Evolutionary conservation across 2,329 filamentous ascomycete genomes (phyloP).

Genomic region (Corynespora cassiicola): DNA sequence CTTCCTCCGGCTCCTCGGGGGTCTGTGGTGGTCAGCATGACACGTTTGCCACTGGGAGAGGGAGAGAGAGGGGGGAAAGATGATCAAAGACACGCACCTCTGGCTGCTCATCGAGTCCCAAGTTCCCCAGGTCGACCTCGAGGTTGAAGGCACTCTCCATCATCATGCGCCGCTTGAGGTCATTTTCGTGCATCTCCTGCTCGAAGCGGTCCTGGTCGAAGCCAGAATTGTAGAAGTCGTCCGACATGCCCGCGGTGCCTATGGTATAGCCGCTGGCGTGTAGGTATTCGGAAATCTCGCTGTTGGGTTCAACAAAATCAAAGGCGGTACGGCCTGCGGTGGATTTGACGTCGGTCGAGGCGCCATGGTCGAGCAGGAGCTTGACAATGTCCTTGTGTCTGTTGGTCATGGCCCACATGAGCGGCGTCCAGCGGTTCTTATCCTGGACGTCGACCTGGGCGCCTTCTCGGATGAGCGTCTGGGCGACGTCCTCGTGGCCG

Average conservation of each 20-base stretch:
- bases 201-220: constrained; percentile 94
- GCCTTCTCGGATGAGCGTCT: constrained; percentile 81
- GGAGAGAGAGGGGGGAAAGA: too few species aligned
- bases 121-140: constrained; percentile 93
- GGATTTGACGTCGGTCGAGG: constrained; percentile 94
- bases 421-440: constrained; percentile 93
- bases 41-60: too few species aligned
- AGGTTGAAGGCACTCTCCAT: constrained; percentile 97
- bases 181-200: constrained; percentile 95
- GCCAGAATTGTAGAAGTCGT: constrained; percentile 94
- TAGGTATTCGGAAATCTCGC: constrained; percentile 94
- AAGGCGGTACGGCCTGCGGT: constrained; percentile 92
- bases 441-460: constrained; percentile 93
- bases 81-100: constrained; percentile 64
- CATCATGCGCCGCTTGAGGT: constrained; percentile 97
- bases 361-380: constrained; percentile 86
- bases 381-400: constrained; percentile 96
- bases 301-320: constrained; percentile 93
- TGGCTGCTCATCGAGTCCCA: constrained; percentile 93
- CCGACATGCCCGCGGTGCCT: constrained; percentile 76
- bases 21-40: constrained; percentile 31
- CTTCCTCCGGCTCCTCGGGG: constrained; percentile 81
- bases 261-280: constrained; percentile 94
- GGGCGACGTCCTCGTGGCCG: constrained; percentile 89
- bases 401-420: constrained; percentile 99